Evolutionary conservation across 768 basidiomycete genomes (phyloP), one percentile per base, ranked within the genome.

Genomic region (Aureoboletus auriporus): DNA sequence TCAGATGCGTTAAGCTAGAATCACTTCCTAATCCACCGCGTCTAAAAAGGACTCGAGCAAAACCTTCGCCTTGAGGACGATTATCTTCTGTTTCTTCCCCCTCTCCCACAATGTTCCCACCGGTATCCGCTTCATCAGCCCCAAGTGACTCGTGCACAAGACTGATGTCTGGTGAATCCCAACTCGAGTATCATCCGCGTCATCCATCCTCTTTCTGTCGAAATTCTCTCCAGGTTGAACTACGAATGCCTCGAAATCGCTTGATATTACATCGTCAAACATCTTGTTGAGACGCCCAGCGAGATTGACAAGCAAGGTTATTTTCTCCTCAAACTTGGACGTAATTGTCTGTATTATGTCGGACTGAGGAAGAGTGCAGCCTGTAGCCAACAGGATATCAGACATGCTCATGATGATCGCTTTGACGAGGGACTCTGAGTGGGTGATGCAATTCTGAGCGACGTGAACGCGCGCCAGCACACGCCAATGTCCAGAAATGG

Each of bases 401-500:
- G 46, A 36, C 26, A 54, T n/a, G n/a, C 31, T 35, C 4, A 27
- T 3, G 12, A 54, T 31, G 16, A 54, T 44, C 13, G 20, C 39
- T 14, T 29, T 17, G 34, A 54, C 43, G 13, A 47, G 35, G 7
- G 35, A 14, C 8, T 29, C 38, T 10, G 50, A 39, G 20, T 52
- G 17, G 9, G 39, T 14, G 13, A 10, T 27, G 17, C 46, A 52
- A 16, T 12, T 41, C 1, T 37, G 50, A 41, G 8, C 33, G 13
- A 9, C 52, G 23, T 54, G 35, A 20, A 31, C 17, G 14, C 53
- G 50, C 1, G 53, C 16, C 13, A 52, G 46, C 8, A 42, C 20
- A 35, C 53, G 53, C 53, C 54, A 56, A 8, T 39, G 53, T 28
- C 48, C 54, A 26, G 48, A 51, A 12, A 51, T 29, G 8, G 54